phyloP scores from a whole-genome alignment of 148 eudicot species.

The Limonium bicolor region DNA sequence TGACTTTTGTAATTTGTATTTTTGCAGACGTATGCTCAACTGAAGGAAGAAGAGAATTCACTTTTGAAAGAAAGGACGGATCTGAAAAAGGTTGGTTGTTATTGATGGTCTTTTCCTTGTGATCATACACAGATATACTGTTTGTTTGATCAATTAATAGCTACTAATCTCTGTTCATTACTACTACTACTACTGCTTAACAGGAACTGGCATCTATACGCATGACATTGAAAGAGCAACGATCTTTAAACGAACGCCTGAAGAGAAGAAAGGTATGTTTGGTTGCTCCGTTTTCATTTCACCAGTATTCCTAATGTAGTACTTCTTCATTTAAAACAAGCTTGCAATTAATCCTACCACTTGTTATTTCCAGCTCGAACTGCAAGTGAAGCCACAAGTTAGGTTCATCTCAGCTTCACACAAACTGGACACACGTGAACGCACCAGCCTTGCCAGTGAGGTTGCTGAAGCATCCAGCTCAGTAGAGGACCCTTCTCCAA shows the following conservation, averaged over 20 bases:
- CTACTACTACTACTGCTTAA: not conserved
- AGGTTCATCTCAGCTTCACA: too few relatives aligned
- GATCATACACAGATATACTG: too few relatives aligned
- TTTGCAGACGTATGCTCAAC: constrained; percentile 42
- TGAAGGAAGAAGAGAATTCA: constrained; percentile 40
- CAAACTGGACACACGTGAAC: not conserved
- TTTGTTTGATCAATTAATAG: not conserved
- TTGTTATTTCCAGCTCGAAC: not conserved
- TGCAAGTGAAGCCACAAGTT: too few relatives aligned
- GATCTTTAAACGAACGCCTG: constrained; percentile 29
- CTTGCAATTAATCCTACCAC: not conserved
- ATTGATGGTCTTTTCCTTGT: too few relatives aligned
- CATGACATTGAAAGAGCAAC: constrained; percentile 24
- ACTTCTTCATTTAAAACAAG: not conserved
- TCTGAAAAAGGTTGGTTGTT: constrained; percentile 30
- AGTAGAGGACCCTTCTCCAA: constrained; percentile 9
- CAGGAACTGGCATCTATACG: constrained; percentile 38
- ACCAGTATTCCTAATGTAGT: not conserved
- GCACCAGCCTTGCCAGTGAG: not conserved
- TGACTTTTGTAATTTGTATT: not conserved
- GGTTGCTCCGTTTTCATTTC: not conserved
- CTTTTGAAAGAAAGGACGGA: constrained; percentile 32
- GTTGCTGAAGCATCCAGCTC: constrained; percentile 5
- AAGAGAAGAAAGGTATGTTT: constrained; percentile 48
- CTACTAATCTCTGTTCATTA: not conserved